Evolutionary conservation across 441 rosid genomes (phyloP).

Genomic region (Mallotus japonicus): DNA sequence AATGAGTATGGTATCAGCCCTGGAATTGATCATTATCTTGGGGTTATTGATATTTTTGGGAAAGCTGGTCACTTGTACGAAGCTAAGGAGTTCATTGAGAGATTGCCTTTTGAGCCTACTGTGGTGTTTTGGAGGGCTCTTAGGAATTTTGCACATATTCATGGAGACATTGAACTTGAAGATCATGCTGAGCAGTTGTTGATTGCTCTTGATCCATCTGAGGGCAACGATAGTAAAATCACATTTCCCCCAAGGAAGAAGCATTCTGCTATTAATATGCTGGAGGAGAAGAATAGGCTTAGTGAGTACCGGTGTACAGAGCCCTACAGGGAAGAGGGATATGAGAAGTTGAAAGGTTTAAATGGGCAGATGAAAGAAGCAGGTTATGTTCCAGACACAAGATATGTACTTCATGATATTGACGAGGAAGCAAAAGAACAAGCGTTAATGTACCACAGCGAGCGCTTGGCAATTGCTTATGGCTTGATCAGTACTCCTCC

Average conservation of each 20-base stretch:
- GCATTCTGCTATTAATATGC: slow-evolving; percentile 45
- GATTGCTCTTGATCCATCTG: slow-evolving; percentile 39
- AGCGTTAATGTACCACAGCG: slow-evolving; percentile 63
- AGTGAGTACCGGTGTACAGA: slow-evolving; percentile 36
- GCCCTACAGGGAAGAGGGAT: slow-evolving; percentile 42
- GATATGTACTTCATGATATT: slow-evolving; percentile 68
- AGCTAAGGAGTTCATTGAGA: slow-evolving; percentile 49
- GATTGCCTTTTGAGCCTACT: slow-evolving; percentile 46
- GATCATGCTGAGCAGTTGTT: slow-evolving; percentile 46
- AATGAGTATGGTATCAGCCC: slow-evolving; percentile 42
- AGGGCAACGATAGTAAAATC: slow-evolving; percentile 24
- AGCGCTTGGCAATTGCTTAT: slow-evolving; percentile 61
- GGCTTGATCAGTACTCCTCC: slow-evolving; percentile 70
- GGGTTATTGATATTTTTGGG: slow-evolving; percentile 44
- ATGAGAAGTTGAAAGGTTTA: slow-evolving; percentile 40
- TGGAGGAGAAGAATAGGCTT: slow-evolving; percentile 49
- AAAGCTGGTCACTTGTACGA: slow-evolving; percentile 51
- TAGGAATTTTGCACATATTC: slow-evolving; percentile 39
- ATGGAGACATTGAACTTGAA: slow-evolving; percentile 60
- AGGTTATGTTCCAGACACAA: slow-evolving; percentile 62
- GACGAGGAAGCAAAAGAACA: slow-evolving; percentile 69
- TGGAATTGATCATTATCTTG: slow-evolving; percentile 45
- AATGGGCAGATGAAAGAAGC: slow-evolving; percentile 57
- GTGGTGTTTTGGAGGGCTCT: slow-evolving; percentile 47
- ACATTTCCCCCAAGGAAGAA: slow-evolving; percentile 44